Percentiles rank a stretch among this genome's conserved stretches.
phyloP scores from a whole-genome alignment of 75 land plant genomes.

The Sequoia sempervirens region DNA sequence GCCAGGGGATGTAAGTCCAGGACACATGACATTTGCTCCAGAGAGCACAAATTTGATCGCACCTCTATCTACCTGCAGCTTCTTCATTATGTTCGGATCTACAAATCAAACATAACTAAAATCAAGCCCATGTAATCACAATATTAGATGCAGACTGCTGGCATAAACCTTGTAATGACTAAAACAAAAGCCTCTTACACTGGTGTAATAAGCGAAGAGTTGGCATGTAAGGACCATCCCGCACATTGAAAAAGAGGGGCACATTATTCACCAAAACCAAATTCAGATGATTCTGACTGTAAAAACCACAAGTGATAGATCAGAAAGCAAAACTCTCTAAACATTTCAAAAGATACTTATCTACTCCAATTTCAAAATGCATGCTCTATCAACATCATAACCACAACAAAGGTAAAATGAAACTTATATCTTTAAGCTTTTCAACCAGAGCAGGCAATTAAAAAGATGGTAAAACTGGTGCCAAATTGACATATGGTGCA shows the following conservation, averaged over 20 bases:
- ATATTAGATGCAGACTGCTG: background rate
- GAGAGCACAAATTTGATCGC: conserved; percentile 96
- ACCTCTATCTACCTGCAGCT: conserved; percentile 89
- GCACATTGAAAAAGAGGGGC: conserved; percentile 91
- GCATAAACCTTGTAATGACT: background rate
- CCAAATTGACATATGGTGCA: background rate
- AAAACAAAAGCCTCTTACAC: conserved; percentile 41
- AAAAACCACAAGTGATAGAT: background rate
- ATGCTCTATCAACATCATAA: background rate
- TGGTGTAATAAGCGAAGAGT: conserved; percentile 92
- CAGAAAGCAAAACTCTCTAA: background rate
- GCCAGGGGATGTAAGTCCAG: conserved; percentile 97
- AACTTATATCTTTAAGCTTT: background rate
- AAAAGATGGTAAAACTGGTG: background rate
- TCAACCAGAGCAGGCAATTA: background rate
- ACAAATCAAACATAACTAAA: conserved; percentile 13
- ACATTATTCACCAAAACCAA: conserved; percentile 94
- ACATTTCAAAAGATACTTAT: background rate
- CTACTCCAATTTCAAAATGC: background rate
- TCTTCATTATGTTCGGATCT: conserved; percentile 97
- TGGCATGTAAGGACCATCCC: conserved; percentile 99
- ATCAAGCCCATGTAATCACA: background rate
- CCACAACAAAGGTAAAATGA: background rate
- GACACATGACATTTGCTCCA: conserved; percentile 99
- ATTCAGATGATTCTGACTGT: conserved; percentile 95